Conservation (phyloP, 257 asterid species). For the Primulina eburnea region DNA sequence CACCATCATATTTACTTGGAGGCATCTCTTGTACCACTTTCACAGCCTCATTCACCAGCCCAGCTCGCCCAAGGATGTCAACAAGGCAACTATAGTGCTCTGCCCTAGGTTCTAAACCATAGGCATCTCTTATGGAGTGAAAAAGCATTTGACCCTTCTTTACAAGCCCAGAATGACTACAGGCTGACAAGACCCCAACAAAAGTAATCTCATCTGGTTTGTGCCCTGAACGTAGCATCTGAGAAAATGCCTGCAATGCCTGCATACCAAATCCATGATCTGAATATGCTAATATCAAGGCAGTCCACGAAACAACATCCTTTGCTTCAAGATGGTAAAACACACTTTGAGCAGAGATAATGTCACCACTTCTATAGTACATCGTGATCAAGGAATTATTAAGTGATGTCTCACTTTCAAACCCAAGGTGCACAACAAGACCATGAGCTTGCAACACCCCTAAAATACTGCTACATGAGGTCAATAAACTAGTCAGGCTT, state of each 20-base stretch:
- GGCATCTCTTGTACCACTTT: slow-evolving; percentile 53
- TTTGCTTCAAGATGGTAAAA: slow-evolving; percentile 47
- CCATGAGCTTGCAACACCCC: slow-evolving; percentile 56
- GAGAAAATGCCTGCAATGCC: slow-evolving; percentile 51
- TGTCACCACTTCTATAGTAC: slow-evolving; percentile 59
- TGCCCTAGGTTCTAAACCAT: slow-evolving; percentile 42
- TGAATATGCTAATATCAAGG: slow-evolving; percentile 53
- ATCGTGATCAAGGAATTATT: slow-evolving; percentile 51
- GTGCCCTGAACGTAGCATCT: slow-evolving; percentile 48
- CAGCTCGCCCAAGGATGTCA: slow-evolving; percentile 40
- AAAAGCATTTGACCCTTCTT: slow-evolving; percentile 56
- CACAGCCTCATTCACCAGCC: slow-evolving; percentile 39
- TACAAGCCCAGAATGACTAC: slow-evolving; percentile 67
- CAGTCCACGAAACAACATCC: slow-evolving; percentile 61
- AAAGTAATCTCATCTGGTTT: slow-evolving; percentile 49
- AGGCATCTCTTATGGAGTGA: slow-evolving; percentile 45
- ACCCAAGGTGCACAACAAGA: slow-evolving; percentile 48
- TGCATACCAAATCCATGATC: slow-evolving; percentile 53
- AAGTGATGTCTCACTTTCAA: slow-evolving; percentile 42
- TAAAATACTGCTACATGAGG: slow-evolving; percentile 43
- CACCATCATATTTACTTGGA: slow-evolving; percentile 42
- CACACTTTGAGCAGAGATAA: slow-evolving; percentile 44
- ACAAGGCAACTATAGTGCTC: slow-evolving; percentile 54
- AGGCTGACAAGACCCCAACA: slow-evolving; percentile 58
- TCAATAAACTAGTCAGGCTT: slow-evolving; percentile 53